Evolutionary conservation across 1,284 basidiomycete species (phyloP).

Genomic region (Lignosus rhinocerotis): DNA sequence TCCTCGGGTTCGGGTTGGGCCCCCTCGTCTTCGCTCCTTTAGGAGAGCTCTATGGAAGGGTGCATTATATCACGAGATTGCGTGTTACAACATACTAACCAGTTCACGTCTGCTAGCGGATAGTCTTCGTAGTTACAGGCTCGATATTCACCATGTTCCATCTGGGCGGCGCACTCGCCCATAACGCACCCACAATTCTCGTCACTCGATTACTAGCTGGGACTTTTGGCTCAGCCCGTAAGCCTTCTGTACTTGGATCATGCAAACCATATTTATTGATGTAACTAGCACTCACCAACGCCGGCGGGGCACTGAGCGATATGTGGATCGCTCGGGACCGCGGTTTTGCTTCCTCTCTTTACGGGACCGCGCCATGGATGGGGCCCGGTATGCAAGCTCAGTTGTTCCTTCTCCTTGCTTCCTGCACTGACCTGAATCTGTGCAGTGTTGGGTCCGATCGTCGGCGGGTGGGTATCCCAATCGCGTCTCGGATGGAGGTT

Average conservation of each 20-base stretch:
- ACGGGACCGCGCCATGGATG: constrained; percentile 69
- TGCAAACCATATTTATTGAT: constrained; percentile 3
- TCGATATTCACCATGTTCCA: constrained; percentile 62
- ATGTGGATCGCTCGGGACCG: constrained; percentile 61
- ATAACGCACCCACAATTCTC: constrained; percentile 60
- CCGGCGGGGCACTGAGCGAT: constrained; percentile 62
- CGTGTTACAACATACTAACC: background rate
- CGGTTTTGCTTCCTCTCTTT: constrained; percentile 59
- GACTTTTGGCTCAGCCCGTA: constrained; percentile 60
- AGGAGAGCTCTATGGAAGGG: constrained; percentile 45
- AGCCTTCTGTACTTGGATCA: background rate
- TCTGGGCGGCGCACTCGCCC: constrained; percentile 60
- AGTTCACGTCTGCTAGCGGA: constrained; percentile 38
- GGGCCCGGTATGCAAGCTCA: constrained; percentile 53
- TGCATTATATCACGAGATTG: constrained; percentile 27
- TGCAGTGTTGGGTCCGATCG: constrained; percentile 62
- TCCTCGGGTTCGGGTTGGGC: constrained; percentile 46
- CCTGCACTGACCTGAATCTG: background rate
- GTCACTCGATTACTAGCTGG: constrained; percentile 60
- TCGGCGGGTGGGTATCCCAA: constrained; percentile 62
- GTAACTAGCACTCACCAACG: constrained; percentile 55
- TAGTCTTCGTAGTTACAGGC: constrained; percentile 58
- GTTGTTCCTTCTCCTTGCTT: background rate
- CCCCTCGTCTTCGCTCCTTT: constrained; percentile 56
- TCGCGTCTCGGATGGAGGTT: constrained; percentile 61